Evolutionary conservation across 441 rosid genomes (phyloP).

Genomic region (Eutrema salsugineum): DNA sequence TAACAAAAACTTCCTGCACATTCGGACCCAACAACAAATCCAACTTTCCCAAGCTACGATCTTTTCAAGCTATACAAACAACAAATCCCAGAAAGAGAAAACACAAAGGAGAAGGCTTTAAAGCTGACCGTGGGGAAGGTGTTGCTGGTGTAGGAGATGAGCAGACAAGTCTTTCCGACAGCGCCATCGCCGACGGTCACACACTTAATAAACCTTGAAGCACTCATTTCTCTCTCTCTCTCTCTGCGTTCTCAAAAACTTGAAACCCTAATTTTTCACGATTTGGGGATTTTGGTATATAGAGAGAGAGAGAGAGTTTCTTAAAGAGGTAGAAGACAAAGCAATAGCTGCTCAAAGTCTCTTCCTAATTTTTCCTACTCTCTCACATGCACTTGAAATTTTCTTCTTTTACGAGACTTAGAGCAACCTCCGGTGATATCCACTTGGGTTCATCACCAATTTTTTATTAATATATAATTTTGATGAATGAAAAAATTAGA

Average conservation of each 20-base stretch:
- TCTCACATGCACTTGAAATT: no score
- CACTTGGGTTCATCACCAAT: no score
- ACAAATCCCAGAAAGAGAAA: background rate
- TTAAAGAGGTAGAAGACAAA: slow-evolving; percentile 35
- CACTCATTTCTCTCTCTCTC: slow-evolving; percentile 57
- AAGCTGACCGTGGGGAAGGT: slow-evolving; percentile 60
- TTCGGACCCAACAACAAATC: background rate
- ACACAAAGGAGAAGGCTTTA: background rate
- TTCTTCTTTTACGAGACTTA: no score
- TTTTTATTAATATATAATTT: no score
- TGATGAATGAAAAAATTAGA: no score
- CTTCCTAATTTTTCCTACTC: background rate
- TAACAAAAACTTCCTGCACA: background rate
- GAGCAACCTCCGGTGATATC: no score
- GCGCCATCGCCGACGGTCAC: slow-evolving; percentile 95
- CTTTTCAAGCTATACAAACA: background rate
- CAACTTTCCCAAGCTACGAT: background rate
- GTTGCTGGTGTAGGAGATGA: slow-evolving; percentile 45
- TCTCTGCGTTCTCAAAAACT: slow-evolving; percentile 1
- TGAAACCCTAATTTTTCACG: slow-evolving; percentile 7
- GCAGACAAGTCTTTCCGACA: slow-evolving; percentile 93
- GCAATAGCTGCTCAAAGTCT: slow-evolving; percentile 6
- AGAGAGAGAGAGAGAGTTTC: slow-evolving; percentile 13
- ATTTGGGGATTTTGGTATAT: background rate
- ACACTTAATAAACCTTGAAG: slow-evolving; percentile 87